Evolutionary conservation across 176 grass and related monocot species (phyloP), one percentile per base, ranked within the genome.

Genomic region (Typha latifolia): DNA sequence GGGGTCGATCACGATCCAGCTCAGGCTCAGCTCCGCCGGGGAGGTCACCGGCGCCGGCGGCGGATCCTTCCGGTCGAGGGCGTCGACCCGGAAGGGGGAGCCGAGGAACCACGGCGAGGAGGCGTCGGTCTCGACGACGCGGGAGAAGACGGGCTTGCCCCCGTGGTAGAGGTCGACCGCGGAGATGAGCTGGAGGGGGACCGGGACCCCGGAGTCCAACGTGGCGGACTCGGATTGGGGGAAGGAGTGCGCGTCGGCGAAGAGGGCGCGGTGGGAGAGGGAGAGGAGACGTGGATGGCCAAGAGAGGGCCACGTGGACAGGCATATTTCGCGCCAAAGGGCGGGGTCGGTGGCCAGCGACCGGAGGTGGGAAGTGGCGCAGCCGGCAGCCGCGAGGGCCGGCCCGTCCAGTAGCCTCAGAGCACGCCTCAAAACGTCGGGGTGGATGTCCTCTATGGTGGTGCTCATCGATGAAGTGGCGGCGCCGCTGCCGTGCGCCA

Each of bases 231-330:
- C 3, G 50, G 32, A 29, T 70, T 66, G 18, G 32, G 88, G 88
- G 71, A 81, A 84, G 5, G 84, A 79, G 72, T 47, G 79, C 11
- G 81, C 84, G 78, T 91, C 81, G 75, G 78, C 63, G 81, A 91
- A 91, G 81, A 91, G 73, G 5, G 68, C 69, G 49, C 37, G 75
- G 29, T 82, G 57, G 24, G 81, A 49, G 62, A 77, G 22, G 15
- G 61, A 55, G 51, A 84, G 69, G 66, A 84, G 51, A 8, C 19
- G 24, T 32, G 64, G 73, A 4, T 70, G 34, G 21, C 3, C 7
- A 23, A 91, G 75, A 27, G 89, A 87, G 10, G 89, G 89, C 89
- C 89, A 91, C 71, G 82, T 19, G 20, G 81, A 72, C 61, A 91
- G 29, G 89, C 89, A 91, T 72, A 91, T 84, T 67, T 79, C 75